Conservation (phyloP, 495 filamentous ascomycete genomes). For the Neurospora sp. region DNA sequence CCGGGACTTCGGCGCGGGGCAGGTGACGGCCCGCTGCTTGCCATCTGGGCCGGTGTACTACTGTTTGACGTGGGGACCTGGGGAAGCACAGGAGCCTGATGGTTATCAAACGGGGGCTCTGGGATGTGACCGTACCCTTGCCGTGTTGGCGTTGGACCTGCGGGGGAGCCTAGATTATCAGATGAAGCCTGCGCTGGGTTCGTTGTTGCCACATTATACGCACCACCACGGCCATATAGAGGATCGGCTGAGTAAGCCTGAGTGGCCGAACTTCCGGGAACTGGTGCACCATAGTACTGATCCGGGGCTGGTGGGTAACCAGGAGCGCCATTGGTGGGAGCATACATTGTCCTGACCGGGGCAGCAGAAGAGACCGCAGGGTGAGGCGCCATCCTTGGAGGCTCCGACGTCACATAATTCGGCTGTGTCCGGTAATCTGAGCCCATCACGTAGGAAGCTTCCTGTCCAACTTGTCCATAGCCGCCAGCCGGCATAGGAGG, state of each 20-base stretch:
- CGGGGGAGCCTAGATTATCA: constrained; percentile 44
- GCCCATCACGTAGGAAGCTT: constrained; percentile 15
- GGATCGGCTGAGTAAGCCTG: constrained; percentile 33
- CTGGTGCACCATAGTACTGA: constrained; percentile 23
- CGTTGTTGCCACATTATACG: constrained; percentile 21
- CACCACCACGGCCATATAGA: constrained; percentile 43
- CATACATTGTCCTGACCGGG: constrained; percentile 10
- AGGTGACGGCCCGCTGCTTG: constrained; percentile 20
- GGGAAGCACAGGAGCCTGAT: constrained; percentile 7
- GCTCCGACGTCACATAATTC: constrained; percentile 12
- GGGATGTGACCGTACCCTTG: constrained; percentile 25
- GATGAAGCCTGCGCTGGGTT: constrained; percentile 24
- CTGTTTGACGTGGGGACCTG: constrained; percentile 12
- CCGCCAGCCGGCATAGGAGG: constrained; percentile 11
- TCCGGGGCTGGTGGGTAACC: constrained; percentile 19
- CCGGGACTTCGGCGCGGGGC: constrained; percentile 29
- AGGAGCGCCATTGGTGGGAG: constrained; percentile 6
- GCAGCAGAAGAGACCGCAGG: constrained; percentile 12
- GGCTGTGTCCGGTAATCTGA: constrained; percentile 12
- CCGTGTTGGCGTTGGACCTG: constrained; percentile 30
- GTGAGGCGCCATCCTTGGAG: constrained; percentile 14
- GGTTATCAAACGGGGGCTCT: constrained; percentile 21
- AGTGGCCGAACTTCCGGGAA: constrained; percentile 17
- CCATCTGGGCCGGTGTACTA: constrained; percentile 18
- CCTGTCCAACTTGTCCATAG: constrained; percentile 15